These are phyloP conservation scores for Leccinum cinnamomeum DNA, from an alignment of 1,284 basidiomycete genomes.

Conservation along the genomic window DNA sequence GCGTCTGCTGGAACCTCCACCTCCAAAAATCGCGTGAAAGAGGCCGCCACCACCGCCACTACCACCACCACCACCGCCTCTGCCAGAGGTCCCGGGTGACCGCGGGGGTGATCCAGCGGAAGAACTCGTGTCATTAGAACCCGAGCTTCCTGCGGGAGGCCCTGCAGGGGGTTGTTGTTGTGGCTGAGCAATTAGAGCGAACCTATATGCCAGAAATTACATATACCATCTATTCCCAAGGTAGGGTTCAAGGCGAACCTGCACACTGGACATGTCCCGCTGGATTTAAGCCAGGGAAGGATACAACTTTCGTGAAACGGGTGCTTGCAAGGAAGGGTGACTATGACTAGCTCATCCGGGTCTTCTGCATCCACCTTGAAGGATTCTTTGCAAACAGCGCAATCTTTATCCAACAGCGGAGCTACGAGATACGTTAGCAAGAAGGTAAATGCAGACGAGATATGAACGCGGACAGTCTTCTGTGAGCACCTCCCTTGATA, in stretches of 20 bases:
- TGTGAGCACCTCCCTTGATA: constrained; percentile 62
- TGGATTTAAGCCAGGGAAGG: constrained; percentile 78
- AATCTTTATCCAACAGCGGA: constrained; percentile 61
- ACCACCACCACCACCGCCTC: constrained; percentile 7
- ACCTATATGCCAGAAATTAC: constrained; percentile 17
- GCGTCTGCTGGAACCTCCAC: constrained; percentile 21
- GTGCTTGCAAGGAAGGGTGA: constrained; percentile 78
- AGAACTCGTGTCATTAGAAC: constrained; percentile 14
- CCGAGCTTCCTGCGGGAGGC: constrained; percentile 22
- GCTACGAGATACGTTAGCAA: constrained; percentile 39
- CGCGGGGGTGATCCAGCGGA: constrained; percentile 19
- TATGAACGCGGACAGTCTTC: constrained; percentile 52
- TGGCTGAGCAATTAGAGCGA: constrained; percentile 31
- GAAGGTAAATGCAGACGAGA: neutral
- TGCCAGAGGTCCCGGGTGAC: constrained; percentile 20
- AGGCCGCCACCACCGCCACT: constrained; percentile 17
- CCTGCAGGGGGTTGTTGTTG: constrained; percentile 27
- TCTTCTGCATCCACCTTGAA: constrained; percentile 67
- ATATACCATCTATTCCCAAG: constrained; percentile 24
- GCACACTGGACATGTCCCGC: constrained; percentile 85
- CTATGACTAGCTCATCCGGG: constrained; percentile 65
- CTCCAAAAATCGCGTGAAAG: constrained; percentile 32
- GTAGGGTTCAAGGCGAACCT: constrained; percentile 45
- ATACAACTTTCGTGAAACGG: constrained; percentile 83
- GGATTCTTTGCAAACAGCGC: constrained; percentile 79